A percentile compares a stretch with the other conserved stretches of the same genome.
Evolutionary conservation across 2,329 filamentous ascomycete species (phyloP).

Genomic region (Didymosphaeria variabile): DNA sequence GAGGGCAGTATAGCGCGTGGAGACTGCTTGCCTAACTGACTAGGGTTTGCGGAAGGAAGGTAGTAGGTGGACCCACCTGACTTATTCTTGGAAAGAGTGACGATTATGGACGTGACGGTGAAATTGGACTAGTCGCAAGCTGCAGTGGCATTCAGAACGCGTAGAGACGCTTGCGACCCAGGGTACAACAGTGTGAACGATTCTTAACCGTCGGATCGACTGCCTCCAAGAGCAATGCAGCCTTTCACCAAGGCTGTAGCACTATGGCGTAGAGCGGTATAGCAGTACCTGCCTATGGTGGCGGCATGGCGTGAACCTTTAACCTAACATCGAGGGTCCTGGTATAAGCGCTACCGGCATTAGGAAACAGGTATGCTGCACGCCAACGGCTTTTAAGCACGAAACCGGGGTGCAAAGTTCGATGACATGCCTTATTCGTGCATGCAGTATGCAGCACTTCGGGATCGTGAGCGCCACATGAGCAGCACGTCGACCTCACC

Average conservation of each 20-base stretch:
- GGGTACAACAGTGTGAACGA: background rate
- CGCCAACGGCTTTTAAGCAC: background rate
- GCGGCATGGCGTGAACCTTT: slow-evolving; percentile 10
- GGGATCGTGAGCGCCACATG: background rate
- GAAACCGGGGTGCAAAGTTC: background rate
- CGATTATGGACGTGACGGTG: background rate
- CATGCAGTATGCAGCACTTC: background rate
- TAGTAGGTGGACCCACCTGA: slow-evolving; percentile 21
- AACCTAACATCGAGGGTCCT: background rate
- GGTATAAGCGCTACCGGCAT: slow-evolving; percentile 10
- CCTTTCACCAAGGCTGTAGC: slow-evolving; percentile 4
- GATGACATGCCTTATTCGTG: slow-evolving; percentile 7
- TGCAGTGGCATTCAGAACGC: background rate
- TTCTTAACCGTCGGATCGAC: background rate
- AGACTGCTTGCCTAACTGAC: slow-evolving; percentile 9
- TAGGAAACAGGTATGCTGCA: slow-evolving; percentile 9
- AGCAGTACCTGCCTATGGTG: slow-evolving; percentile 4
- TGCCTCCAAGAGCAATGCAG: slow-evolving; percentile 18
- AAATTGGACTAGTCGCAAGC: background rate
- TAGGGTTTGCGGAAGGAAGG: slow-evolving; percentile 8
- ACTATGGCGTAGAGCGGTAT: slow-evolving; percentile 5
- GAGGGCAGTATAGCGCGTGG: slow-evolving; percentile 10
- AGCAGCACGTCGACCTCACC: background rate
- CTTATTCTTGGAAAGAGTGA: slow-evolving; percentile 15
- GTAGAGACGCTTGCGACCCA: background rate